A percentile compares a stretch with the other conserved stretches of the same genome.
Evolutionary conservation across 495 filamentous ascomycete species (phyloP).

Genomic region (Neurospora cerealis): DNA sequence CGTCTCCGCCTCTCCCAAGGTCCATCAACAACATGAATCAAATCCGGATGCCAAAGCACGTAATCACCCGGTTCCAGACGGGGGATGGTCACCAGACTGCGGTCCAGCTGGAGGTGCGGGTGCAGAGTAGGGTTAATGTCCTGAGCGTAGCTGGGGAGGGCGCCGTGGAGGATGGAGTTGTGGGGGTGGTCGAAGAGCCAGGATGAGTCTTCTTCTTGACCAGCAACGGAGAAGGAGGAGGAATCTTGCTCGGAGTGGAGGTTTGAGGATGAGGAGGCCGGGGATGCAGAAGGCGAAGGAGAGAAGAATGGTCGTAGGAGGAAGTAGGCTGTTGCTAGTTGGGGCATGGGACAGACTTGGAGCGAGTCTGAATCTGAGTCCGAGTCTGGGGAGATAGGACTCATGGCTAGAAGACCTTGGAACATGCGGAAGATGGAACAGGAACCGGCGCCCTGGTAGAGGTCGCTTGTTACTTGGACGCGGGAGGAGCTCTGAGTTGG

Average conservation of each 20-base stretch:
- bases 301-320: slow-evolving; percentile 79
- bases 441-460: slow-evolving; percentile 73
- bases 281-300: slow-evolving; percentile 18
- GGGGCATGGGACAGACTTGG: slow-evolving; percentile 65
- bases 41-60: slow-evolving; percentile 80
- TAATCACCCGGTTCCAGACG: slow-evolving; percentile 71
- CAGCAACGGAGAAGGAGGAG: background rate
- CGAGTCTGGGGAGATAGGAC: slow-evolving; percentile 48
- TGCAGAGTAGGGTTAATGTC: slow-evolving; percentile 60
- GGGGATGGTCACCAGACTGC: slow-evolving; percentile 67
- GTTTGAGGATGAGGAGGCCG: background rate
- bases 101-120: slow-evolving; percentile 60
- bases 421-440: slow-evolving; percentile 84
- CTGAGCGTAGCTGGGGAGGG: slow-evolving; percentile 64
- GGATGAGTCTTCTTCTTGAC: slow-evolving; percentile 21
- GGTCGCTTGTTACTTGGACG: slow-evolving; percentile 56
- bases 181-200: slow-evolving; percentile 29
- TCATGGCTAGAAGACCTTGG: slow-evolving; percentile 75
- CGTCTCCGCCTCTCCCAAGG: slow-evolving; percentile 12
- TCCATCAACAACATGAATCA: slow-evolving; percentile 20
- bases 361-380: slow-evolving; percentile 33
- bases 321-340: slow-evolving; percentile 70
- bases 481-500: slow-evolving; percentile 45
- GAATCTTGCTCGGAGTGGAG: background rate
- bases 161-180: slow-evolving; percentile 58